Evolutionary conservation across 2,329 filamentous ascomycete genomes (phyloP).

Genomic region (Fusarium oxysporum): DNA sequence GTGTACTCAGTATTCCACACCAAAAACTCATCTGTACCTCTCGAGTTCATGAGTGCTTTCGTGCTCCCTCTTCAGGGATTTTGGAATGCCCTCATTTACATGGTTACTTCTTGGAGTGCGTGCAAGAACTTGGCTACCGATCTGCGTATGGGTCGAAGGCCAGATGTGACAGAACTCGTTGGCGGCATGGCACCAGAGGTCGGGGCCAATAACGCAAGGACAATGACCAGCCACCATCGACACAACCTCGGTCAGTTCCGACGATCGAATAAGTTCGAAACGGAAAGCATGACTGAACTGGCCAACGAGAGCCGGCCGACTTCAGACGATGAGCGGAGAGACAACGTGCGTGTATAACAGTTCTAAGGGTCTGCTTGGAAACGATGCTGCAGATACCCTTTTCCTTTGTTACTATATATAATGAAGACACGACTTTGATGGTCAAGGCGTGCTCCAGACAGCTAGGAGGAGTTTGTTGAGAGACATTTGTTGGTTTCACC

Average conservation of each 20-base stretch:
- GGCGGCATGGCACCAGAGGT: constrained; percentile 39
- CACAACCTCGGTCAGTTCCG: constrained; percentile 49
- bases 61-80: constrained; percentile 86
- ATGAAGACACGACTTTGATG: constrained; percentile 28
- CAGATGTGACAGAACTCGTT: constrained; percentile 51
- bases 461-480: not conserved
- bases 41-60: constrained; percentile 77
- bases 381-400: not conserved
- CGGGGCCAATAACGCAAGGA: not conserved
- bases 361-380: not conserved
- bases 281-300: constrained; percentile 64
- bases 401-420: constrained; percentile 23
- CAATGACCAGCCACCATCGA: constrained; percentile 27
- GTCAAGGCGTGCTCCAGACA: constrained; percentile 8
- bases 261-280: constrained; percentile 55
- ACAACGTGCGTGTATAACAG: constrained; percentile 23
- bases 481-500: constrained; percentile 1
- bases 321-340: constrained; percentile 49
- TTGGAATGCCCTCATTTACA: constrained; percentile 86
- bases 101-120: constrained; percentile 74
- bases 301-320: constrained; percentile 52
- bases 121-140: constrained; percentile 63
- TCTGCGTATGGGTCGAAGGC: constrained; percentile 46
- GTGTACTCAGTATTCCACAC: constrained; percentile 75
- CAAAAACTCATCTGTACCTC: constrained; percentile 62